Evolutionary conservation across 805 yeast species (phyloP).

Genomic region (Wickerhamomyces ciferrii): DNA sequence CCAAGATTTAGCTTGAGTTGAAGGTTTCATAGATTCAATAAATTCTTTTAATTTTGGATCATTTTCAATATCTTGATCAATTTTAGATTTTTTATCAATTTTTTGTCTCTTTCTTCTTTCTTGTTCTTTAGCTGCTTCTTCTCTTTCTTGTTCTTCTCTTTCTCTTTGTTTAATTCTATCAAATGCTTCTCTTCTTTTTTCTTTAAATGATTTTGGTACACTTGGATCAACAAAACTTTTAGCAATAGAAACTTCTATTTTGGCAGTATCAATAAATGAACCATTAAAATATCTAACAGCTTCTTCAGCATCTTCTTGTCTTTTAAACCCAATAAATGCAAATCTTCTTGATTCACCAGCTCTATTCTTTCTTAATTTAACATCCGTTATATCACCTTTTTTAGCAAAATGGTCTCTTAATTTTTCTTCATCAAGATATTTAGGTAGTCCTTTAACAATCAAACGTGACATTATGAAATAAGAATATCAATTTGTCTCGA

Average conservation of each 20-base stretch:
- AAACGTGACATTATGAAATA: slow-evolving; percentile 63
- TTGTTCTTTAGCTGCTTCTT: slow-evolving; percentile 36
- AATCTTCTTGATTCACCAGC: slow-evolving; percentile 88
- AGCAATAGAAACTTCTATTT: slow-evolving; percentile 75
- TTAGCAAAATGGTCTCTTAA: slow-evolving; percentile 57
- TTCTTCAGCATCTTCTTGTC: slow-evolving; percentile 65
- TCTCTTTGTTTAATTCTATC: slow-evolving; percentile 43
- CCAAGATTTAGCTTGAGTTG: slow-evolving; percentile 69
- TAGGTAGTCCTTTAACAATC: slow-evolving; percentile 86
- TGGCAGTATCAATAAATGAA: slow-evolving; percentile 79
- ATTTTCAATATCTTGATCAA: slow-evolving; percentile 57
- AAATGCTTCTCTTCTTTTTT: slow-evolving; percentile 45
- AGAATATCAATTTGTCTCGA: neutral
- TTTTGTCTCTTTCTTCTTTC: slow-evolving; percentile 24
- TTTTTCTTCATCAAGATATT: slow-evolving; percentile 68
- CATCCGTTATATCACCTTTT: slow-evolving; percentile 76
- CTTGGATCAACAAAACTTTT: slow-evolving; percentile 80
- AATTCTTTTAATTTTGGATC: slow-evolving; percentile 75
- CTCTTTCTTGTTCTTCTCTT: slow-evolving; percentile 35
- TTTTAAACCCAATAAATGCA: slow-evolving; percentile 85
- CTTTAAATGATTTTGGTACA: slow-evolving; percentile 63
- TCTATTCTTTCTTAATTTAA: slow-evolving; percentile 72
- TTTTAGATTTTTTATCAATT: slow-evolving; percentile 19
- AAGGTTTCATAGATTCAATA: slow-evolving; percentile 77
- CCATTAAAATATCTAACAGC: slow-evolving; percentile 75